Percentiles rank a stretch among this genome's conserved stretches.
Evolutionary conservation across 257 asterid species (phyloP).

Genomic region (Solanum chiquidenum): DNA sequence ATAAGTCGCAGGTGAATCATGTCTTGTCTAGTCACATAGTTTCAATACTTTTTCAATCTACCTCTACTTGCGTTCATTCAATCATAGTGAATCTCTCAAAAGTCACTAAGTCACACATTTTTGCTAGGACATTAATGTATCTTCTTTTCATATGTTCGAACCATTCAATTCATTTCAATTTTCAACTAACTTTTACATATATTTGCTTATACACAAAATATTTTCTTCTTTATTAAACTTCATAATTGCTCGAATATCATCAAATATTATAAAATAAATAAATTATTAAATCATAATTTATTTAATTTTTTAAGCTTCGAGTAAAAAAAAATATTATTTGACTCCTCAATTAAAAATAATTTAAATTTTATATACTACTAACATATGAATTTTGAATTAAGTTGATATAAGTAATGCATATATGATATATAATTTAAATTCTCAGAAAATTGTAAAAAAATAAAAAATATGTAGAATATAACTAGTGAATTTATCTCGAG

Average conservation of each 20-base stretch:
- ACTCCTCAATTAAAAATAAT: background rate
- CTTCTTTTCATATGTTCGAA: no score
- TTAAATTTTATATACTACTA: background rate
- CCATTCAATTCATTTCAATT: no score
- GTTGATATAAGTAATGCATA: background rate
- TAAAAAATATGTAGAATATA: no score
- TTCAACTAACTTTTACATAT: no score
- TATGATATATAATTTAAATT: background rate
- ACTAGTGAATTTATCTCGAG: background rate
- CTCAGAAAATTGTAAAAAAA: no score
- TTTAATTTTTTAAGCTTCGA: background rate
- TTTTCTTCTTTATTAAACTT: background rate
- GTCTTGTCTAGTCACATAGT: accelerated
- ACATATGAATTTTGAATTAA: background rate
- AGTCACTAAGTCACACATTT: background rate
- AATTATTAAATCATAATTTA: background rate
- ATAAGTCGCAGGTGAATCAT: accelerated
- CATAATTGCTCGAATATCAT: background rate
- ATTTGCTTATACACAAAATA: background rate
- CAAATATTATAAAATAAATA: background rate
- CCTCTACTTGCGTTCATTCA: accelerated
- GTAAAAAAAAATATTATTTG: no score
- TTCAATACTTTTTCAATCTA: background rate
- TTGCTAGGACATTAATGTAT: background rate
- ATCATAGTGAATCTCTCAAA: background rate